phyloP scores from a whole-genome alignment of 2,329 filamentous ascomycete genomes.

The Hypoxylon rubiginosum region DNA sequence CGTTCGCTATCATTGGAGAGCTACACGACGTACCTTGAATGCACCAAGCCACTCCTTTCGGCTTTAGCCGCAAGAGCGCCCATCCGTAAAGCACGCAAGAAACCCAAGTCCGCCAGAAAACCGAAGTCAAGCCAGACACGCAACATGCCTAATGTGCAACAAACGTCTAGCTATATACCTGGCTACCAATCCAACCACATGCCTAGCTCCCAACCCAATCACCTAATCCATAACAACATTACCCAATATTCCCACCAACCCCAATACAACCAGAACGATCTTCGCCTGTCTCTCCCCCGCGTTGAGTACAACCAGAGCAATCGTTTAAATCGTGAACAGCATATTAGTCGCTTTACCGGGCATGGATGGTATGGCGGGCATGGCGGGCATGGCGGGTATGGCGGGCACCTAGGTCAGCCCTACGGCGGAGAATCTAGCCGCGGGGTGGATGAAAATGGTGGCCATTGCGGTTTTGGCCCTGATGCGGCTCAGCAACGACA shows the following conservation, averaged over 20 bases:
- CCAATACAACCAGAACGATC: not conserved
- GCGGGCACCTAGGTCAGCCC: not conserved
- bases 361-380: too few species aligned
- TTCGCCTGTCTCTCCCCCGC: not conserved
- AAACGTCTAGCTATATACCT: not conserved
- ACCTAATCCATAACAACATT: not conserved
- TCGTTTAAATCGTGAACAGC: not conserved
- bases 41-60: not conserved
- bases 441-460: not conserved
- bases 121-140: too few species aligned
- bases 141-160: not conserved
- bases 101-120: too few species aligned
- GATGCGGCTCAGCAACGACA: not conserved
- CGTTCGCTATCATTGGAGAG: not conserved
- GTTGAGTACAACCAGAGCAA: not conserved
- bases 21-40: not conserved
- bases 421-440: not conserved
- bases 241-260: not conserved
- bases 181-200: not conserved
- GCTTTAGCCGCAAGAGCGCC: not conserved
- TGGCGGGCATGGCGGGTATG: too few species aligned
- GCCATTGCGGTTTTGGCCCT: not conserved
- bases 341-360: too few species aligned
- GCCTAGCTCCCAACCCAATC: too few species aligned
- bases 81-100: not conserved